Evolutionary conservation across 2,329 filamentous ascomycete genomes (phyloP).

Genomic region (Arachnomyces sp.): DNA sequence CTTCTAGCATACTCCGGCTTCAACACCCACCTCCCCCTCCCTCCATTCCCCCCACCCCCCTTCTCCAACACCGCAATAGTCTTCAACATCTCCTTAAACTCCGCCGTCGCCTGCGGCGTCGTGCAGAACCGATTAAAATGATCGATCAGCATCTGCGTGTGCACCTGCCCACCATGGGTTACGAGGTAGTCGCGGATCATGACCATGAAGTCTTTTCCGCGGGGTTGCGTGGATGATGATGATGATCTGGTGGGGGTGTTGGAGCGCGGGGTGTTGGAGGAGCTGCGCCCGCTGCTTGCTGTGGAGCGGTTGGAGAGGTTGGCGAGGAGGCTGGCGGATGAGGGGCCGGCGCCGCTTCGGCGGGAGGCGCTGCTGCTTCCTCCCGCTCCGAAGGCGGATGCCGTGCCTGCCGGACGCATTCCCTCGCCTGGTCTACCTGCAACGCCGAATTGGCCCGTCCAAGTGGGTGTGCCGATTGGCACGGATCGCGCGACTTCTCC

Average conservation of each 20-base stretch:
- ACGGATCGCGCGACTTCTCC: slow-evolving; percentile 62
- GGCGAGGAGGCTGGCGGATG: slow-evolving; percentile 31
- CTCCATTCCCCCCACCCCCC: slow-evolving; percentile 38
- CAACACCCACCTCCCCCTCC: slow-evolving; percentile 49
- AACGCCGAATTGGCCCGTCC: slow-evolving; percentile 79
- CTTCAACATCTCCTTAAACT: slow-evolving; percentile 76
- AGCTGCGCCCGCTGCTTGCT: slow-evolving; percentile 19
- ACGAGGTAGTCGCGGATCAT: slow-evolving; percentile 73
- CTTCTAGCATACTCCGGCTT: slow-evolving; percentile 46
- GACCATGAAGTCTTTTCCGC: slow-evolving; percentile 55
- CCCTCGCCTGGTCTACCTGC: slow-evolving; percentile 59
- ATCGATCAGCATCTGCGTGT: slow-evolving; percentile 78
- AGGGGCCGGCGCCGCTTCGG: slow-evolving; percentile 29
- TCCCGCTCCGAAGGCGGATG: slow-evolving; percentile 15
- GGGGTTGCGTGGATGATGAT: slow-evolving; percentile 20
- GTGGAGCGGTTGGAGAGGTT: slow-evolving; percentile 27
- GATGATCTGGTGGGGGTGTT: slow-evolving; percentile 19
- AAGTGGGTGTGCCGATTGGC: slow-evolving; percentile 79
- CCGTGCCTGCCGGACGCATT: slow-evolving; percentile 1
- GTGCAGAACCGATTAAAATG: slow-evolving; percentile 79
- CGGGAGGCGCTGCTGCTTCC: slow-evolving; percentile 27
- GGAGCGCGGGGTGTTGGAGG: slow-evolving; percentile 37
- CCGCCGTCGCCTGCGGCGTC: slow-evolving; percentile 57
- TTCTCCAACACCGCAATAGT: slow-evolving; percentile 64
- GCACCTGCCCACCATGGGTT: slow-evolving; percentile 66